These are phyloP conservation scores for Thelonectria blattea DNA, from an alignment of 2,329 filamentous ascomycete species.

Conservation along the genomic window DNA sequence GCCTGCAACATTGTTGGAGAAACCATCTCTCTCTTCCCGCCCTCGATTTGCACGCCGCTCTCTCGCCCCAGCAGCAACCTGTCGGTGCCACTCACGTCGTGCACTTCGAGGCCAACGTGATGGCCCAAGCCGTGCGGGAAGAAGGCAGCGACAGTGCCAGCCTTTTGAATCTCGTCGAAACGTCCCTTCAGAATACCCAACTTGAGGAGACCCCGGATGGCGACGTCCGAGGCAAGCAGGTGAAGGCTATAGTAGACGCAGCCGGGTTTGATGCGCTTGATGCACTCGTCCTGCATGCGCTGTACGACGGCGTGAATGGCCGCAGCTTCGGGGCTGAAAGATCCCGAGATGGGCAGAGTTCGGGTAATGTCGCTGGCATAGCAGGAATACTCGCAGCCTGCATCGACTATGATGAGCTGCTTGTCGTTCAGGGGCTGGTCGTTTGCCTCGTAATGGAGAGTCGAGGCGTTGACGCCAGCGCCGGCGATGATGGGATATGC, in stretches of 20 bases:
- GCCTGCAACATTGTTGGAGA: constrained; percentile 44
- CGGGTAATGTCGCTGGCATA: constrained; percentile 93
- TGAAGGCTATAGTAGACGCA: constrained; percentile 76
- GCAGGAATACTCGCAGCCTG: constrained; percentile 81
- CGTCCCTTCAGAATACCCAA: constrained; percentile 76
- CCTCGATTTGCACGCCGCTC: constrained; percentile 38
- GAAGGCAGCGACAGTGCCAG: constrained; percentile 64
- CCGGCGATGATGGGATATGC: constrained; percentile 91
- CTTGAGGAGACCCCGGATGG: constrained; percentile 70
- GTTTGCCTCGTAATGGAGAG: constrained; percentile 86
- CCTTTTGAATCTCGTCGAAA: constrained; percentile 58
- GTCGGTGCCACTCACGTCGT: constrained; percentile 59
- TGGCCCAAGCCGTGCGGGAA: constrained; percentile 71
- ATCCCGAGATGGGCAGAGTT: constrained; percentile 78
- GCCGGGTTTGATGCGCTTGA: constrained; percentile 71
- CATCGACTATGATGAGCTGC: constrained; percentile 83
- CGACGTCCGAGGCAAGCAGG: constrained; percentile 73
- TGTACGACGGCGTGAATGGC: constrained; percentile 80
- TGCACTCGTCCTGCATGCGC: constrained; percentile 80
- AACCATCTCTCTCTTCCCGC: constrained; percentile 51
- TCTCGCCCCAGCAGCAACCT: constrained; percentile 41
- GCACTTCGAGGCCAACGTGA: constrained; percentile 69
- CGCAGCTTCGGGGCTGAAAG: constrained; percentile 70
- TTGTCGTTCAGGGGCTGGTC: constrained; percentile 72
- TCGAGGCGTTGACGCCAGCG: constrained; percentile 80